Evolutionary conservation across 2,329 filamentous ascomycete genomes (phyloP).

Genomic region (Epicoccum sorghinum): DNA sequence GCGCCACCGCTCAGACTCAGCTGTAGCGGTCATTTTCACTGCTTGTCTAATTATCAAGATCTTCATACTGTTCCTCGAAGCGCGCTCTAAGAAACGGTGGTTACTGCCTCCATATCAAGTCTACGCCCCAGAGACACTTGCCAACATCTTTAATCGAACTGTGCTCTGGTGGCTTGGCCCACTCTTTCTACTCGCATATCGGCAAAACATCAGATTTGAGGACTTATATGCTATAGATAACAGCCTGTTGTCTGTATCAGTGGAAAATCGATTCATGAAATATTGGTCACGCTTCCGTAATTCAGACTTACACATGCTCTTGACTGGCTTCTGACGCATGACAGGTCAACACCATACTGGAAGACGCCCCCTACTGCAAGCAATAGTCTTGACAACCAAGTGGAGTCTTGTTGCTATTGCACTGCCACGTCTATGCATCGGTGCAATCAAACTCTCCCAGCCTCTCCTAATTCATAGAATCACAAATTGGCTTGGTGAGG

Average conservation of each 20-base stretch:
- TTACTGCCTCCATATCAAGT: background rate
- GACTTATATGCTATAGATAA: background rate
- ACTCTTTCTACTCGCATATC: background rate
- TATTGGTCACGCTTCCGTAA: conserved; percentile 1
- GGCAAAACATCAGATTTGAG: background rate
- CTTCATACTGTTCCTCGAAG: too few species aligned
- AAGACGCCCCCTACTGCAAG: background rate
- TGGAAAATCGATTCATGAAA: background rate
- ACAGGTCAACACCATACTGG: background rate
- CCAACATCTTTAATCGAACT: background rate
- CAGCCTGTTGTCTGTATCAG: background rate
- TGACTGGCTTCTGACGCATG: too few species aligned
- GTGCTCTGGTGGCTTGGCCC: background rate
- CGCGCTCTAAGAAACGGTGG: too few species aligned
- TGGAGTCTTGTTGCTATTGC: background rate
- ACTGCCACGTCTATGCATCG: background rate
- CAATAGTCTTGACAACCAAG: background rate
- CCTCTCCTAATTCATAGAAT: too few species aligned
- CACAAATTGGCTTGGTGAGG: too few species aligned
- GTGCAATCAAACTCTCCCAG: background rate
- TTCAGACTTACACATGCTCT: background rate
- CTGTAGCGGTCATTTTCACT: background rate
- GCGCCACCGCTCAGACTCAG: background rate
- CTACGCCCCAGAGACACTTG: background rate
- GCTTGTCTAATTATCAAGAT: background rate